Evolutionary conservation across 2,329 filamentous ascomycete genomes (phyloP).

Genomic region (Fusarium temperatum): DNA sequence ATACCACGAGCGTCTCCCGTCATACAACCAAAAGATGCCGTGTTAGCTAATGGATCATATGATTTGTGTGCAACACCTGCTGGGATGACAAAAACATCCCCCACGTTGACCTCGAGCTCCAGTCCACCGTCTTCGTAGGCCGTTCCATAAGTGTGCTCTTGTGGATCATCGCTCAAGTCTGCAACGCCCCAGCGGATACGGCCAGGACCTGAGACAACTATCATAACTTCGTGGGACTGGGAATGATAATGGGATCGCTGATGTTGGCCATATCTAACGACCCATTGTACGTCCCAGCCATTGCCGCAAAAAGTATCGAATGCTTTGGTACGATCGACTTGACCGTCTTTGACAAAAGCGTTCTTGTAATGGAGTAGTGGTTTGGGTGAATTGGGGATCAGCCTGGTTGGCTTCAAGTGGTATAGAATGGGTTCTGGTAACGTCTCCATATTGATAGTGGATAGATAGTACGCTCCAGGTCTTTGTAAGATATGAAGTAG

Average conservation of each 20-base stretch:
- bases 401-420: slow-evolving; percentile 8
- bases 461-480: accelerated
- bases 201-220: slow-evolving; percentile 1
- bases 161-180: slow-evolving; percentile 2
- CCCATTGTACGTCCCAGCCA: slow-evolving; percentile 12
- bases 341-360: background rate
- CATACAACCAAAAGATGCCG: background rate
- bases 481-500: no score
- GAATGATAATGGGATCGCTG: slow-evolving; percentile 19
- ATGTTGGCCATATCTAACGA: background rate
- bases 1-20: slow-evolving; percentile 7
- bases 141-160: slow-evolving; percentile 6
- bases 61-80: slow-evolving; percentile 13
- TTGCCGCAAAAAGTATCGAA: slow-evolving; percentile 7
- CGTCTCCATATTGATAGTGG: background rate
- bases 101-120: slow-evolving; percentile 6
- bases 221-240: slow-evolving; percentile 5
- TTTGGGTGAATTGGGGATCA: slow-evolving; percentile 12
- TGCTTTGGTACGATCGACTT: slow-evolving; percentile 2
- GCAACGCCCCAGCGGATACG: slow-evolving; percentile 11
- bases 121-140: slow-evolving; percentile 2
- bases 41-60: background rate
- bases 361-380: slow-evolving; percentile 12
- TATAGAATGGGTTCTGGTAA: slow-evolving; percentile 6
- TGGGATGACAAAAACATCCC: slow-evolving; percentile 10